Evolutionary conservation across 495 filamentous ascomycete genomes (phyloP).

Genomic region (Niebla homalea): DNA sequence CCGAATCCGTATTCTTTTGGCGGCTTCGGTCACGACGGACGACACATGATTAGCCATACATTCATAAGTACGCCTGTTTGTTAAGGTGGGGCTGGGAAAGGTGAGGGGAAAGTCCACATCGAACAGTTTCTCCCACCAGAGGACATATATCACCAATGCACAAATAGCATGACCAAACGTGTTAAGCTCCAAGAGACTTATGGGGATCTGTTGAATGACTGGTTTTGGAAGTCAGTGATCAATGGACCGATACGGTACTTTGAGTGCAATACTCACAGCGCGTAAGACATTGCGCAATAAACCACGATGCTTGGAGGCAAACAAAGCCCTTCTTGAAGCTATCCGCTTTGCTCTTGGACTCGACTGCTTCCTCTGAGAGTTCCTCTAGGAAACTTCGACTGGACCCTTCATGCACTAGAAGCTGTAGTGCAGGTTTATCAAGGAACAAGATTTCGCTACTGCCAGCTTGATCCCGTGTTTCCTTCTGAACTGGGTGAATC

Average conservation of each 20-base stretch:
- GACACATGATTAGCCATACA: too few species aligned
- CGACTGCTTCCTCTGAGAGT: constrained; percentile 2
- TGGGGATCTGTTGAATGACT: constrained; percentile 6
- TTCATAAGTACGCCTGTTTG: too few species aligned
- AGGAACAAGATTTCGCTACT: too few species aligned
- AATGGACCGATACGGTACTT: background rate
- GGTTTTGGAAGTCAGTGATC: background rate
- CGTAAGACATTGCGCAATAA: constrained; percentile 3
- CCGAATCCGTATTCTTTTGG: too few species aligned
- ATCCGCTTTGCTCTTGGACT: constrained; percentile 6
- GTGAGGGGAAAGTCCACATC: background rate
- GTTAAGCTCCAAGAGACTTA: constrained; percentile 10
- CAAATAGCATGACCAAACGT: constrained; percentile 5
- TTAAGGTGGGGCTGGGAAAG: background rate
- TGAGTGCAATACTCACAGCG: background rate
- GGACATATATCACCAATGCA: constrained; percentile 1
- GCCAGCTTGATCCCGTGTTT: too few species aligned
- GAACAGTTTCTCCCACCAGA: constrained; percentile 9
- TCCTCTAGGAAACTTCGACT: background rate
- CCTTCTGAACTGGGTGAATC: too few species aligned
- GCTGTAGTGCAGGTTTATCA: too few species aligned
- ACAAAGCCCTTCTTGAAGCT: background rate
- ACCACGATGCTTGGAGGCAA: constrained; percentile 4
- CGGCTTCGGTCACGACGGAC: too few species aligned
- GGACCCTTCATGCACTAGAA: background rate